Evolutionary conservation across 306 rosid genomes (phyloP).

Genomic region (Oxytropis ochrocephala): DNA sequence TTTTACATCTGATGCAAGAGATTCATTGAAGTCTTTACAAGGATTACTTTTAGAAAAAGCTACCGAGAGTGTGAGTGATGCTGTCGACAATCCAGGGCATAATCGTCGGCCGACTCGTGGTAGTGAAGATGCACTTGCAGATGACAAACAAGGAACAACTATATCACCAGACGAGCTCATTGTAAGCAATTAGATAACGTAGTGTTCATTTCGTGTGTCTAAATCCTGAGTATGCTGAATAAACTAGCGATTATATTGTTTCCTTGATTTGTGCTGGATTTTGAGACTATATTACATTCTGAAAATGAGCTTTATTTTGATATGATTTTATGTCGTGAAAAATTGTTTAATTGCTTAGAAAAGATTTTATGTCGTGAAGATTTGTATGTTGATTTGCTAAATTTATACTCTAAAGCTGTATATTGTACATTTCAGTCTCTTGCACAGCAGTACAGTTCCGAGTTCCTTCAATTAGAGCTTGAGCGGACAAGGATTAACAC

Average conservation of each 20-base stretch:
- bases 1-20: constrained; percentile 89
- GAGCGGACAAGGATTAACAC: constrained; percentile 96
- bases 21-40: constrained; percentile 86
- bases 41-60: constrained; percentile 94
- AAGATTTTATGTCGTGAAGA: background rate
- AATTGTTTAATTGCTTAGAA: background rate
- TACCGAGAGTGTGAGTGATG: constrained; percentile 66
- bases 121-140: constrained; percentile 80
- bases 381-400: background rate
- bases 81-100: constrained; percentile 80
- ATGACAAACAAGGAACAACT: constrained; percentile 63
- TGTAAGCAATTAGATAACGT: constrained; percentile 49
- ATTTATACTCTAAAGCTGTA: constrained; percentile 12
- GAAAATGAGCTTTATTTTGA: constrained; percentile 8
- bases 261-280: constrained; percentile 5
- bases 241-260: background rate
- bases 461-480: constrained; percentile 79
- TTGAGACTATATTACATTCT: background rate
- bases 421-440: constrained; percentile 52
- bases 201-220: background rate
- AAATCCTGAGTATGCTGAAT: background rate
- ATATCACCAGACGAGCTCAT: constrained; percentile 93
- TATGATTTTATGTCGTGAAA: background rate
- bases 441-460: constrained; percentile 89
- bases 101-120: constrained; percentile 93